Percentiles rank a stretch among this genome's conserved stretches.
phyloP scores from a whole-genome alignment of 768 basidiomycete species.

The Tylopilus rubrobrunneus region DNA sequence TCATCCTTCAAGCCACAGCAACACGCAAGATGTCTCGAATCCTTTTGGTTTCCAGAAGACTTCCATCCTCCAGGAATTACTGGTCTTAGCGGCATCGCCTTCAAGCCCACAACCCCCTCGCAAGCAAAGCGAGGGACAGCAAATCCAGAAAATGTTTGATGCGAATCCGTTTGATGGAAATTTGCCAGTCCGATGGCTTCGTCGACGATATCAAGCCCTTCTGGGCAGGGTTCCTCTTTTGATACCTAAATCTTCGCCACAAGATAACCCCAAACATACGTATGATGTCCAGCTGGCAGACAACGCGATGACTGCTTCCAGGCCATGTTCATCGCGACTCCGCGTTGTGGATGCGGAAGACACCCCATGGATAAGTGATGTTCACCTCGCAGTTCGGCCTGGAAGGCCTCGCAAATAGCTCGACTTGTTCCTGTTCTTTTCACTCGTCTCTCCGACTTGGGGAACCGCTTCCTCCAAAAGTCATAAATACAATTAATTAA shows the following conservation, averaged over 20 bases:
- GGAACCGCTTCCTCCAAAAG: not conserved
- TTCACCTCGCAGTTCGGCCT: not conserved
- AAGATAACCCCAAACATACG: conserved; percentile 2
- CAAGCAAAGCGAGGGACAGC: conserved; percentile 14
- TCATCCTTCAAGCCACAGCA: conserved; percentile 5
- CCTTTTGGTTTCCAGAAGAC: conserved; percentile 41
- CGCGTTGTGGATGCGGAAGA: conserved; percentile 30
- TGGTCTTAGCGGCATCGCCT: conserved; percentile 39
- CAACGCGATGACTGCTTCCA: conserved; percentile 26
- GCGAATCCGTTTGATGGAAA: conserved; percentile 17
- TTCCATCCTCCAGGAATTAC: conserved; percentile 43
- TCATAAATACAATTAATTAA: conserved; percentile 11
- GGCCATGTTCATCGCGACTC: conserved; percentile 15
- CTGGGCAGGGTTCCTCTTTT: conserved; percentile 59
- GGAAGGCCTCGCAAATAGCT: conserved; percentile 1
- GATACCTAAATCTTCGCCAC: conserved; percentile 25
- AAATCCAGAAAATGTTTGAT: not conserved
- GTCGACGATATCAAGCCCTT: conserved; percentile 56
- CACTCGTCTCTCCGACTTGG: not conserved
- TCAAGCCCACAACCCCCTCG: conserved; percentile 29
- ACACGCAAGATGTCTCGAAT: conserved; percentile 11
- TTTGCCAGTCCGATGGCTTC: conserved; percentile 32
- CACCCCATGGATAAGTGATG: conserved; percentile 32
- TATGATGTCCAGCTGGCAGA: conserved; percentile 33
- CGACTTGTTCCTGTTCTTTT: not conserved